Conservation (phyloP, 176 grass and related monocot species). For the Guadua angustifolia region DNA sequence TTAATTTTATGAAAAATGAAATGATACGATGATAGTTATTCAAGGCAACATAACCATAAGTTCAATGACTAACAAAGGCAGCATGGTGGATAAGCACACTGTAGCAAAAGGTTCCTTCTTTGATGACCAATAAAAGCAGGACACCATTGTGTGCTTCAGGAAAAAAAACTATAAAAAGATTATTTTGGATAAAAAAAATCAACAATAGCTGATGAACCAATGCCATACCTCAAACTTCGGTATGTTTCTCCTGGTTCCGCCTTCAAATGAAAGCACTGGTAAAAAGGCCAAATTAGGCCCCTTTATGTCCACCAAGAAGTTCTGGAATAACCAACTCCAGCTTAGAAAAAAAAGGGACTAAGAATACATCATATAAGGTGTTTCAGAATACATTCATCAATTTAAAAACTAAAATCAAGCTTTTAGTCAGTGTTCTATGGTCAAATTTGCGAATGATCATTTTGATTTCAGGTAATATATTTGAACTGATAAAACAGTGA, state of each 20-base stretch:
- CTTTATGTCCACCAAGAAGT: constrained; percentile 97
- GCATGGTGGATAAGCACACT: too few species aligned
- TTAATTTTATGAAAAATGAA: too few species aligned
- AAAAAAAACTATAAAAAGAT: too few species aligned
- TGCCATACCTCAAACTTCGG: too few species aligned
- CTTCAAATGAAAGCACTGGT: constrained; percentile 91
- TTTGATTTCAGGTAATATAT: not conserved
- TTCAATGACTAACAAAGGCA: too few species aligned
- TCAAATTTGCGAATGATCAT: not conserved
- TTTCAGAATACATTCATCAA: constrained; percentile 16
- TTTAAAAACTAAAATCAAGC: constrained; percentile 8
- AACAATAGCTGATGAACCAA: too few species aligned
- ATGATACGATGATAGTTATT: too few species aligned
- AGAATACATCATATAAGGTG: constrained; percentile 32
- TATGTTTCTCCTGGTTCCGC: constrained; percentile 88
- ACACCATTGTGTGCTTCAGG: too few species aligned
- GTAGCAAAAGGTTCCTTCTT: too few species aligned
- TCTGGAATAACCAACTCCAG: constrained; percentile 56
- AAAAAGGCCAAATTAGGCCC: constrained; percentile 73
- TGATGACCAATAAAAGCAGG: too few species aligned
- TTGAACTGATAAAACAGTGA: not conserved
- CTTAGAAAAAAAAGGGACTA: constrained; percentile 2
- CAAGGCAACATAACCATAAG: too few species aligned
- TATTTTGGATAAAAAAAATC: too few species aligned
- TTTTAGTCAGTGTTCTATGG: constrained; percentile 9